Evolutionary conservation across 2,329 filamentous ascomycete genomes (phyloP).

Genomic region (Elsinoe fawcettii): DNA sequence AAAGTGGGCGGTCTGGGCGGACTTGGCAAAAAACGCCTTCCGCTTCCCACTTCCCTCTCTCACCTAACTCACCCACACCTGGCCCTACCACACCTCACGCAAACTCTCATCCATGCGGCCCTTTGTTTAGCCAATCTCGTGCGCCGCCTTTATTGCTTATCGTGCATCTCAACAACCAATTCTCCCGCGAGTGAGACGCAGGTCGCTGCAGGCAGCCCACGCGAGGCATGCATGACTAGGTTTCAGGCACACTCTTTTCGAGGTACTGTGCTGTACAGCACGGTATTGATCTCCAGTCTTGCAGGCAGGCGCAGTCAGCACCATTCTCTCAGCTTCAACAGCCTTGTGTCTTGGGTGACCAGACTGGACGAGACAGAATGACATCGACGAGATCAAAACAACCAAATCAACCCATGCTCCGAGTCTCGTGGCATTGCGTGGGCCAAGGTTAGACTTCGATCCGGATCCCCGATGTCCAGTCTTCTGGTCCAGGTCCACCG

Average conservation of each 20-base stretch:
- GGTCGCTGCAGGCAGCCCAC: background rate
- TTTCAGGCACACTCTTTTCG: background rate
- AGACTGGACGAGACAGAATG: background rate
- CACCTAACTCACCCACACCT: background rate
- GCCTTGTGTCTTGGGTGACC: background rate
- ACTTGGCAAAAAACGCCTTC: background rate
- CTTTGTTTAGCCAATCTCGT: background rate
- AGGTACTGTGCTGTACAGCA: no score
- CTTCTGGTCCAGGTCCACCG: background rate
- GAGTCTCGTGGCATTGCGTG: constrained; percentile 13
- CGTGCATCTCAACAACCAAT: constrained; percentile 5
- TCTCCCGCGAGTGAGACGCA: background rate
- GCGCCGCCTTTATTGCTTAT: background rate
- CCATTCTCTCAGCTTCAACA: background rate
- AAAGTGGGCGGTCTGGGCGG: background rate
- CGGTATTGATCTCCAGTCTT: no score
- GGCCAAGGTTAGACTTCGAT: constrained; percentile 10
- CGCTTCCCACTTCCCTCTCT: background rate
- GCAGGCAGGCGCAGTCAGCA: no score
- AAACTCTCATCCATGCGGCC: background rate
- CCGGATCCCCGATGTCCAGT: constrained; percentile 2
- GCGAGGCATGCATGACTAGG: constrained; percentile 5
- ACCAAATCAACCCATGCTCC: background rate
- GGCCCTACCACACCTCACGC: no score
- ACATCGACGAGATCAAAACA: background rate